A percentile compares a stretch with the other conserved stretches of the same genome.
Conservation (phyloP, 2,329 filamentous ascomycete genomes). For the Colletotrichum eleusines region DNA sequence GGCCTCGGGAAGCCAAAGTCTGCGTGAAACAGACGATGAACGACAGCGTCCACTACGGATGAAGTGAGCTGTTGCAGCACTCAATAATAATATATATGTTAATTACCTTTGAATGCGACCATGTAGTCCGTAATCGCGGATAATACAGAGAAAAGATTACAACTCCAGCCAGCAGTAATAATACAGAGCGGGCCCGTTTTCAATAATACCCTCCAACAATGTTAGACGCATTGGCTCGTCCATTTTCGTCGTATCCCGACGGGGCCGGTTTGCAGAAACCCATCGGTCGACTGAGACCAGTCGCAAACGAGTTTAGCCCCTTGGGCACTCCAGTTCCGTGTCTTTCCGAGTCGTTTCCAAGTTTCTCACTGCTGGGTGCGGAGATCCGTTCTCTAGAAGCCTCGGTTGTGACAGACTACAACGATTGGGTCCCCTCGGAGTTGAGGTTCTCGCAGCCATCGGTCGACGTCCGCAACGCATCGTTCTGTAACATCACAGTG, state of each 20-base stretch:
- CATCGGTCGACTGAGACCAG: neutral
- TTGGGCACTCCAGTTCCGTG: neutral
- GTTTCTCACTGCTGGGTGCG: slow-evolving; percentile 2
- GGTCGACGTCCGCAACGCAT: slow-evolving; percentile 19
- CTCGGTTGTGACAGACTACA: slow-evolving; percentile 12
- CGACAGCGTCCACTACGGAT: neutral
- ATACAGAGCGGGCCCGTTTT: neutral
- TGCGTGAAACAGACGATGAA: neutral
- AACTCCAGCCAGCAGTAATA: no score
- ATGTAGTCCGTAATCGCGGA: no score
- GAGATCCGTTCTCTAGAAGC: slow-evolving; percentile 16
- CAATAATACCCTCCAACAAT: neutral
- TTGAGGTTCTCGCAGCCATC: slow-evolving; percentile 22
- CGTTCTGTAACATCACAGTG: slow-evolving; percentile 47
- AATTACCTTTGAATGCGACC: neutral
- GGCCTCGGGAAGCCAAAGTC: neutral
- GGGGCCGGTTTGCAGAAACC: neutral
- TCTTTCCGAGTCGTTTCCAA: neutral
- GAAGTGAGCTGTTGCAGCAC: no score
- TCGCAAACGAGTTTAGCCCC: neutral
- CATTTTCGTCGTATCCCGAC: neutral
- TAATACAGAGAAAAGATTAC: rapidly evolving
- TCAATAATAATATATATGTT: no score
- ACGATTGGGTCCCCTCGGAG: neutral
- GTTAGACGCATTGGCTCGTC: neutral